These are phyloP conservation scores for Coemansia sp. DNA, from an alignment of 192 early-diverging fungal species.

Conservation along the genomic window DNA sequence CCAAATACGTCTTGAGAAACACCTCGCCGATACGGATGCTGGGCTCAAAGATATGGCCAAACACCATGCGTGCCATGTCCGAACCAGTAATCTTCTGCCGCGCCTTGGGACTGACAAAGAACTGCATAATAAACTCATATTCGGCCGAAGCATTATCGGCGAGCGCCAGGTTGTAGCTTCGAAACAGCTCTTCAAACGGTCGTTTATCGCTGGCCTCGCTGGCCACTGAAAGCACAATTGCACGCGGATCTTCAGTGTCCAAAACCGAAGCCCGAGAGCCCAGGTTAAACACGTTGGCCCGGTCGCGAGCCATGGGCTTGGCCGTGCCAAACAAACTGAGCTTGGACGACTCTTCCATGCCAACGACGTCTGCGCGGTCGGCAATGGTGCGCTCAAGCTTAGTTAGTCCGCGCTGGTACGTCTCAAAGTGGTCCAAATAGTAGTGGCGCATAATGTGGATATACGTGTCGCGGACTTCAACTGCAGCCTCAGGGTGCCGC, in stretches of 20 bases:
- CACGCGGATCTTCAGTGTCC: constrained; percentile 72
- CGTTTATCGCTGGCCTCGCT: constrained; percentile 36
- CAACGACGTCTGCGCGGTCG: constrained; percentile 84
- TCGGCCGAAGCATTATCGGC: constrained; percentile 95
- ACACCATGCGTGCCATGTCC: constrained; percentile 67
- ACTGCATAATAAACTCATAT: constrained; percentile 89
- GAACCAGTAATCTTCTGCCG: constrained; percentile 58
- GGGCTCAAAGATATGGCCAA: constrained; percentile 87
- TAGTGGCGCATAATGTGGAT: constrained; percentile 82
- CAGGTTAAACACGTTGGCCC: constrained; percentile 79
- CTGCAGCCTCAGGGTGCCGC: constrained; percentile 80
- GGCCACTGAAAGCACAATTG: constrained; percentile 66
- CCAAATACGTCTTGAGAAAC: constrained; percentile 70
- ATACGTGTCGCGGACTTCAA: constrained; percentile 85
- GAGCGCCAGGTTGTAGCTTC: constrained; percentile 86
- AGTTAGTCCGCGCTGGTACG: constrained; percentile 73
- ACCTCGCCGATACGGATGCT: constrained; percentile 47
- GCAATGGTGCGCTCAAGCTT: constrained; percentile 74
- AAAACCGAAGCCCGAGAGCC: constrained; percentile 80
- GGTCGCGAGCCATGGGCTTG: constrained; percentile 74
- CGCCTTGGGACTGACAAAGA: constrained; percentile 75
- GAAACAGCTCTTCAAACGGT: constrained; percentile 87
- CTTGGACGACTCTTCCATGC: constrained; percentile 79
- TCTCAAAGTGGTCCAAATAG: constrained; percentile 87
- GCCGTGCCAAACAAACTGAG: constrained; percentile 68